Evolutionary conservation across 306 rosid genomes (phyloP).

Genomic region (Quercus alba): DNA sequence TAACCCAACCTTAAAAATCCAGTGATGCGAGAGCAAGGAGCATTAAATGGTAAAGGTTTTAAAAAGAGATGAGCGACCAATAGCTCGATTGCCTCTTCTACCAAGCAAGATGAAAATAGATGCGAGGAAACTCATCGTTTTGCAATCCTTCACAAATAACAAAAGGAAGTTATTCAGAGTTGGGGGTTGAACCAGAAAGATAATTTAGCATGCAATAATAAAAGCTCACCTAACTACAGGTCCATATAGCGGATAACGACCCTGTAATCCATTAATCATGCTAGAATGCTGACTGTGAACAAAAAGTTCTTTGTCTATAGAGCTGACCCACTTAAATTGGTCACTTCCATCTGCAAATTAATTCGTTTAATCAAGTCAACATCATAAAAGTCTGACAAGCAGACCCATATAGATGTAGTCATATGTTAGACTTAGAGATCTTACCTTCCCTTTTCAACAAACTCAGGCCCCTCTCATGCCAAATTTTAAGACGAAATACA

Average conservation of each 20-base stretch:
- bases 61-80: conserved; percentile 82
- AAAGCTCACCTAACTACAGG: conserved; percentile 74
- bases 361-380: conserved; percentile 26
- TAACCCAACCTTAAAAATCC: conserved; percentile 78
- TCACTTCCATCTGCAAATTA: conserved; percentile 53
- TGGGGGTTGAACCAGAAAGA: conserved; percentile 8
- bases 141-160: conserved; percentile 70
- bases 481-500: conserved; percentile 86
- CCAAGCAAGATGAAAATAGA: conserved; percentile 87
- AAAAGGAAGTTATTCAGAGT: conserved; percentile 23
- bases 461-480: conserved; percentile 90
- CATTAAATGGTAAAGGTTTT: conserved; percentile 74
- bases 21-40: conserved; percentile 78
- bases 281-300: conserved; percentile 77
- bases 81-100: conserved; percentile 84
- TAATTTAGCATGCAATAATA: conserved; percentile 9
- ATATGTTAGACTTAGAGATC: conserved; percentile 21
- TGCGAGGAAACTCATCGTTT: conserved; percentile 94
- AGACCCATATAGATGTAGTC: not conserved
- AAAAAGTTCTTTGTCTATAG: conserved; percentile 64
- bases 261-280: conserved; percentile 89
- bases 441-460: conserved; percentile 67
- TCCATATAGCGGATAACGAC: conserved; percentile 66
- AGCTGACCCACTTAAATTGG: conserved; percentile 50
- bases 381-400: conserved; percentile 9